A percentile compares a stretch with the other conserved stretches of the same genome.
Conservation (phyloP, 1,139 yeast genomes). For the Geotrichum carabidarum region DNA sequence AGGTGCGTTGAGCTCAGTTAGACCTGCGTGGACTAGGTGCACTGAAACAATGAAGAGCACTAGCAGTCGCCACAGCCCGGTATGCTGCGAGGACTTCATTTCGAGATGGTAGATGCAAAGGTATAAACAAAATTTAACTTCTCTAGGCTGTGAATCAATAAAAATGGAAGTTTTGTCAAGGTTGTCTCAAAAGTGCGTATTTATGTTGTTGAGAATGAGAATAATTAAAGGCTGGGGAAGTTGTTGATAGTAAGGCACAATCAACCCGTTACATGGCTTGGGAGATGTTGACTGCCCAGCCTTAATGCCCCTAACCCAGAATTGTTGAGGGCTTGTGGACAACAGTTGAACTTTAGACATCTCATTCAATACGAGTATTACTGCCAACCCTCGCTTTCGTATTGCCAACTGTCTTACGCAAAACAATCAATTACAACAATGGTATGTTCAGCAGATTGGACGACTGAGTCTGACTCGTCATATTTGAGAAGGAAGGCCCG, state of each 20-base stretch:
- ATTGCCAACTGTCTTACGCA: not conserved
- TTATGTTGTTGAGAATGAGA: too few relatives aligned
- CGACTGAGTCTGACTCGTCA: too few relatives aligned
- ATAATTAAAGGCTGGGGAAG: too few relatives aligned
- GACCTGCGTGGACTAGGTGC: conserved; percentile 6
- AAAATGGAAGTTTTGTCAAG: too few relatives aligned
- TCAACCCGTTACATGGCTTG: too few relatives aligned
- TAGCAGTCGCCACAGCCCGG: conserved; percentile 8
- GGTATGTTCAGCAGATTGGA: not conserved
- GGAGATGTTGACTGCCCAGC: too few relatives aligned
- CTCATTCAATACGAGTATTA: not conserved
- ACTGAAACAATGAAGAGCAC: not conserved
- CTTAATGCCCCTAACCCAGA: too few relatives aligned
- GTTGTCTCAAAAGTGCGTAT: too few relatives aligned
- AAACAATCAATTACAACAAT: not conserved
- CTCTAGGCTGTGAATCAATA: too few relatives aligned
- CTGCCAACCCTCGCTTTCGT: not conserved
- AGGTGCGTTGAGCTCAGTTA: conserved; percentile 31
- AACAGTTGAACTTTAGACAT: not conserved
- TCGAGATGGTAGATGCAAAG: too few relatives aligned
- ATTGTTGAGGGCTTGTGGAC: not conserved
- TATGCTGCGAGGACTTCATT: not conserved
- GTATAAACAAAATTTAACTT: too few relatives aligned
- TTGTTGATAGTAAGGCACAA: too few relatives aligned
- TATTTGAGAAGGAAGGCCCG: not conserved